phyloP scores from a whole-genome alignment of 495 filamentous ascomycete species.

The Alectoria sarmentosa region DNA sequence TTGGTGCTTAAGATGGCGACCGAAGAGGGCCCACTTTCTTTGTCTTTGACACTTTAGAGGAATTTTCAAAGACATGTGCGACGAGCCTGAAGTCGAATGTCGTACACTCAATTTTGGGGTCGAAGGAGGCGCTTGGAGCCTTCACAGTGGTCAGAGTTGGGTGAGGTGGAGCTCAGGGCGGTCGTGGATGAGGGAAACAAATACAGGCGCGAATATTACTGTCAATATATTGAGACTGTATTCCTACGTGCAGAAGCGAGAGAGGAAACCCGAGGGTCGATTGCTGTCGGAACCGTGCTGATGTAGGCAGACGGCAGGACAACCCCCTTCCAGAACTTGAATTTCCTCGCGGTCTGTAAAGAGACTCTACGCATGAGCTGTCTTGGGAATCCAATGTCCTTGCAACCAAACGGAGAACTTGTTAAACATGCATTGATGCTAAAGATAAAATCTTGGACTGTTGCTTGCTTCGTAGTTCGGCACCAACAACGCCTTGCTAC shows the following conservation, averaged over 20 bases:
- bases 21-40: neutral
- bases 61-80: neutral
- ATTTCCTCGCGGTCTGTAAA: neutral
- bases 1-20: neutral
- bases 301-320: neutral
- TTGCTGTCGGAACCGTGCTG: neutral
- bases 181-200: neutral
- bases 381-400: neutral
- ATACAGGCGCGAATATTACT: neutral
- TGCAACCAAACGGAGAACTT: neutral
- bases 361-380: neutral
- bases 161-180: neutral
- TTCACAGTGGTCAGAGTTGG: neutral
- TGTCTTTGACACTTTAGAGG: neutral
- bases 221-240: neutral
- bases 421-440: slow-evolving; percentile 81
- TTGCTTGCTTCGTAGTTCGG: slow-evolving; percentile 77
- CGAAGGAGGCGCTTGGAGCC: neutral
- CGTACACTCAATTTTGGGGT: too few species aligned
- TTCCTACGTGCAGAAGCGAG: neutral
- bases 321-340: neutral
- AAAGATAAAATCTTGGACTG: slow-evolving; percentile 98
- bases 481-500: slow-evolving; percentile 32
- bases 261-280: neutral
- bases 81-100: neutral